phyloP scores from a whole-genome alignment of 176 grass and related monocot species.

The Chloris gayana region DNA sequence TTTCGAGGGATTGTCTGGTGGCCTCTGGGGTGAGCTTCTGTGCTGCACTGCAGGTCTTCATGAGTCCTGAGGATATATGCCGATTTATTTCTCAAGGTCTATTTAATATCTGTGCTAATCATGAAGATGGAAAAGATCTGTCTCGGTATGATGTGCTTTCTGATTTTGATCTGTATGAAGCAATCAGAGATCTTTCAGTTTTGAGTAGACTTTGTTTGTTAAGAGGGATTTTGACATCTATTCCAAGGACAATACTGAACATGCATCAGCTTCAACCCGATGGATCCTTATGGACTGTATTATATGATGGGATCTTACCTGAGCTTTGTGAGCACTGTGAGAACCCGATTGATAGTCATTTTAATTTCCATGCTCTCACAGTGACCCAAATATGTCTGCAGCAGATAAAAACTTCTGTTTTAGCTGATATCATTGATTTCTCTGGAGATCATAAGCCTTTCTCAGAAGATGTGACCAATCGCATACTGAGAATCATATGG shows the following conservation, averaged over 20 bases:
- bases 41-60: constrained; percentile 82
- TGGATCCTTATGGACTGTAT: constrained; percentile 72
- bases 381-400: constrained; percentile 98
- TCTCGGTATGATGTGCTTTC: constrained; percentile 26
- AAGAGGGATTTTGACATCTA: constrained; percentile 88
- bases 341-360: constrained; percentile 93
- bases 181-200: constrained; percentile 68
- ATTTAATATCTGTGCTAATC: constrained; percentile 41
- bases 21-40: constrained; percentile 94
- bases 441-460: constrained; percentile 68
- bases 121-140: constrained; percentile 18
- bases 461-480: constrained; percentile 54
- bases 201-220: constrained; percentile 93
- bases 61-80: constrained; percentile 60
- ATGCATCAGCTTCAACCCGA: constrained; percentile 41
- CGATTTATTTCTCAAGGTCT: constrained; percentile 75
- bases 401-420: constrained; percentile 92
- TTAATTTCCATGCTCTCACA: constrained; percentile 97
- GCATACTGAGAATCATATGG: constrained; percentile 88
- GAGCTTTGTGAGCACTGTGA: constrained; percentile 92
- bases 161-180: constrained; percentile 55
- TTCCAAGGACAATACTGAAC: constrained; percentile 78
- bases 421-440: constrained; percentile 61
- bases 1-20: constrained; percentile 94
- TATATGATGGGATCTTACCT: constrained; percentile 85